Evolutionary conservation across 2,329 filamentous ascomycete species (phyloP), one percentile per base, ranked within the genome.

Genomic region (Aspergillus tanneri): DNA sequence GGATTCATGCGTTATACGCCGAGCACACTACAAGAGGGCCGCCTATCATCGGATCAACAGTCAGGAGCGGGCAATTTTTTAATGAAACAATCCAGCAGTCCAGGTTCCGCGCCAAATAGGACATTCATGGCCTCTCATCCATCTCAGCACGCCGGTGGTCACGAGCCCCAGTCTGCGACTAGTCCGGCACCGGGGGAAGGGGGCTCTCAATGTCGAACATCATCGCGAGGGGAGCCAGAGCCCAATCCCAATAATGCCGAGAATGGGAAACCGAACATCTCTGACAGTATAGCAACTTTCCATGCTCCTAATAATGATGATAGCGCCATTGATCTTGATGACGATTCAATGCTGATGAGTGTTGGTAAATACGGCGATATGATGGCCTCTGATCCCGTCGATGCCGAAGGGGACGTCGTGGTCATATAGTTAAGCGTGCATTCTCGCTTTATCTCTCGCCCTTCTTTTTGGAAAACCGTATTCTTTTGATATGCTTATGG

Each of bases 1-100:
- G 92, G 92, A 0, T 96, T 96, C 64, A 84, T 96, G 75, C 77
- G 77, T 24, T 75, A 77, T 52, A 68, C 69, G 2, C 72, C 72
- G 2, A 63, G 60, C 35, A 63, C 65, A 19, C 49, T 69, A 40
- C 65, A 65, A 37, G 61, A 54, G 34, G 56, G 61, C 16, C 54
- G 47, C 1, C 56, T 65, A 37, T 56, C 53, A 5, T 34, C 55
- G 1, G 57, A 68, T 46, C 58, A 58, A 19, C 37, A 57, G 7
- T 34, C 16, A 8, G 53, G 46, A 2, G 42, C 58, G n/a, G 59
- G 48, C 12, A 50, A 52, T 24, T 57, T 60, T 37, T 52, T 57
- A 4, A 36, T 59, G 23, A 66, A 59, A 40, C 56, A 59, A 19
- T 41, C 57, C 22, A 49, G 36, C 38, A 52, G 53, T 18, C 24